Percentiles rank a stretch among this genome's conserved stretches.
phyloP scores from a whole-genome alignment of 1,139 yeast species.

The Hansenula anomala region DNA sequence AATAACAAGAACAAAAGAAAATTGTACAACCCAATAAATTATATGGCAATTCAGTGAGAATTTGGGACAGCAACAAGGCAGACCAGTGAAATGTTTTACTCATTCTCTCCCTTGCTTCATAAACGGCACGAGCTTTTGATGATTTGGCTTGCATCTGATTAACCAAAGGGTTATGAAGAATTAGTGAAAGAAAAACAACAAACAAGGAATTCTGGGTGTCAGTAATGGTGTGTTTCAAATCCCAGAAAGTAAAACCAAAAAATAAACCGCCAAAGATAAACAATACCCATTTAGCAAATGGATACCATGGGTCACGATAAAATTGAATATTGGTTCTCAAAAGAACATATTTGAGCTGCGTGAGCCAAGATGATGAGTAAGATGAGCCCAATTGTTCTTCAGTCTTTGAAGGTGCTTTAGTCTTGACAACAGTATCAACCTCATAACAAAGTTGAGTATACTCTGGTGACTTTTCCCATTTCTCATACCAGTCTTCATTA shows the following conservation, averaged over 20 bases:
- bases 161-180: slow-evolving; percentile 45
- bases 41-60: slow-evolving; percentile 61
- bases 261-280: slow-evolving; percentile 47
- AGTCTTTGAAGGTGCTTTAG: slow-evolving; percentile 11
- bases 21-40: slow-evolving; percentile 46
- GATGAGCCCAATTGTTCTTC: slow-evolving; percentile 17
- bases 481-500: slow-evolving; percentile 57
- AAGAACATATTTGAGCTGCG: slow-evolving; percentile 50
- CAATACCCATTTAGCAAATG: slow-evolving; percentile 50
- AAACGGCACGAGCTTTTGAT: slow-evolving; percentile 55
- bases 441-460: slow-evolving; percentile 38
- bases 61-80: slow-evolving; percentile 47
- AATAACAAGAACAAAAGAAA: slow-evolving; percentile 60
- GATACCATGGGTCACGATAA: slow-evolving; percentile 60
- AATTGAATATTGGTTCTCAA: slow-evolving; percentile 50
- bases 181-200: slow-evolving; percentile 61
- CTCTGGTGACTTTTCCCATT: slow-evolving; percentile 61
- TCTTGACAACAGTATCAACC: slow-evolving; percentile 27
- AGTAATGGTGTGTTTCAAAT: slow-evolving; percentile 55
- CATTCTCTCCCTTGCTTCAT: slow-evolving; percentile 73
- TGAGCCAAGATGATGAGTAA: slow-evolving; percentile 41
- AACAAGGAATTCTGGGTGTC: slow-evolving; percentile 65
- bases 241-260: slow-evolving; percentile 73
- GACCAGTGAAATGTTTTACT: slow-evolving; percentile 45
- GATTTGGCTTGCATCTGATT: slow-evolving; percentile 63